Base-by-base conservation (phyloP, 768 basidiomycete genomes). In the Boletus huronensis region DNA sequence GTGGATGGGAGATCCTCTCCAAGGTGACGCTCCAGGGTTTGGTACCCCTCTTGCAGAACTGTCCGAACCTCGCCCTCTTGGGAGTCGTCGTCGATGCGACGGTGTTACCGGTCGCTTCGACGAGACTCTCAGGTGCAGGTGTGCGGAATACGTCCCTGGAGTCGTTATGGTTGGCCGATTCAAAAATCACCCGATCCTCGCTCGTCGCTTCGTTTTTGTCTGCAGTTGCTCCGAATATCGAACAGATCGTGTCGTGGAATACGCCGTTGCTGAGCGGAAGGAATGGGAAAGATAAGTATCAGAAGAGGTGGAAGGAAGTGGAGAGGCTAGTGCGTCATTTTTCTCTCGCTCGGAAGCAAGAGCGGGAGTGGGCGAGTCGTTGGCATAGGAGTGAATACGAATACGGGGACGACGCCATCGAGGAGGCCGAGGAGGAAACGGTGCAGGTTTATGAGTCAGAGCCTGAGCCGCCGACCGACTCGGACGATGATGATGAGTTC, bases 81-180 rank as follows among this genome's bases (percentile, higher is more conserved):
- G 69, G 69, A 0, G 14, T 70, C 21, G 69, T 69, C 50, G 40
- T 69, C 1, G 69, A 69, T 13, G 70, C 67, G 21, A 69, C 65
- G 8, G 32, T 60, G 0, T 5, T 67, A 0, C 67, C 69, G 0
- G 3, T 38, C 23, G 2, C 32, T 0, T 59, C 48, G 6, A 10
- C 50, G 29, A 36, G 2, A 10, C 58, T 63, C 26, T 55, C 57
- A 0, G 66, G 67, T 17, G 60, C 29, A 0, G 67, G 64, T 3
- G 58, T 67, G 1, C 58, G 55, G 19, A 71, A 69, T 13, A 63
- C 58, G 1, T 55, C 67, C 7, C 52, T 69, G 6, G 64, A 71
- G 25, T 64, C 67, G 1, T 21, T 69, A 0, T 69, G 70, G 70
- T 13, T 69, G 17, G 60, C 69, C 29, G 58, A 67, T 16, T 67